Conservation (phyloP, 2,329 filamentous ascomycete species). For the Epichloe gansuensis region DNA sequence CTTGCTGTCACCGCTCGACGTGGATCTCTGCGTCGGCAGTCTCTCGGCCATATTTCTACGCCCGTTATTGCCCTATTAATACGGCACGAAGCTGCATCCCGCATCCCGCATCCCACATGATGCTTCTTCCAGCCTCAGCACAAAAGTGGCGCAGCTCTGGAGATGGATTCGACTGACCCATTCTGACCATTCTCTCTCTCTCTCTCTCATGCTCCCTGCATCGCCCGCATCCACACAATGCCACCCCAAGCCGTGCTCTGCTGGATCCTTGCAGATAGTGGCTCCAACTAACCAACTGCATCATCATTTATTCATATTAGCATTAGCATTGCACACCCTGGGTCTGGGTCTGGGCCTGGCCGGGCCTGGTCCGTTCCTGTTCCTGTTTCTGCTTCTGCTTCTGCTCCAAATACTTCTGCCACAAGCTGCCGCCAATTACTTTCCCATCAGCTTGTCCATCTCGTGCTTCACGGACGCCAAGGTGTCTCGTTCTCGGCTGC, state of each 20-base stretch:
- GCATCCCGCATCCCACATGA: background rate
- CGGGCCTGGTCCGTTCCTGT: background rate
- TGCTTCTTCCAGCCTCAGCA: background rate
- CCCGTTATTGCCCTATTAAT: too few species aligned
- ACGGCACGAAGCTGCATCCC: background rate
- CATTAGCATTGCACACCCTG: background rate
- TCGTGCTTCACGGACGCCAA: constrained; percentile 39
- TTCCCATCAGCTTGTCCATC: constrained; percentile 33
- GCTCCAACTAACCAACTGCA: constrained; percentile 3
- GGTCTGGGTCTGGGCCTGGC: background rate
- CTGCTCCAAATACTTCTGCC: background rate
- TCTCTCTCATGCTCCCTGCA: constrained; percentile 6
- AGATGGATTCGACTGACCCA: constrained; percentile 3
- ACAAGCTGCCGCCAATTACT: background rate
- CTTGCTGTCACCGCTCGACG: background rate
- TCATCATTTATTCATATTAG: background rate
- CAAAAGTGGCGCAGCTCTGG: constrained; percentile 4
- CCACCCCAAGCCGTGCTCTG: constrained; percentile 3
- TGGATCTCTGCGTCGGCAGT: constrained; percentile 6
- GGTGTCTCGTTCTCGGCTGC: constrained; percentile 19
- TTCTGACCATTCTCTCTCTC: background rate
- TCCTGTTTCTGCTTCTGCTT: background rate
- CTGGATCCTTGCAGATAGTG: constrained; percentile 6
- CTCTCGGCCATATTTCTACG: constrained; percentile 7
- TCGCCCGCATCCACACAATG: background rate